Base-by-base conservation (phyloP, 371 early-diverging fungal genomes). In the Parasitella parasitica region DNA sequence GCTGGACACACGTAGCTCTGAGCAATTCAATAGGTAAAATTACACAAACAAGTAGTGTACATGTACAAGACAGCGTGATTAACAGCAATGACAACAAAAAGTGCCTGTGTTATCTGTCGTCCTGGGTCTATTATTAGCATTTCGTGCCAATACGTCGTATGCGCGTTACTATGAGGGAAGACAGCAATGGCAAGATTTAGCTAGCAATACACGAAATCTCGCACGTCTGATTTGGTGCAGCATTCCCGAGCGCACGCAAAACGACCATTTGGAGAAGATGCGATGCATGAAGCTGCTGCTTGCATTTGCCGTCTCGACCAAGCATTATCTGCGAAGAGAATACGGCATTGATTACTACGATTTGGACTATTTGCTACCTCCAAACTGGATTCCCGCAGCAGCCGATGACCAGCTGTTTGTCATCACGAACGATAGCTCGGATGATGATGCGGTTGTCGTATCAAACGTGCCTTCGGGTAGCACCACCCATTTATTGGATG, bases 81-180 rank as follows among this genome's bases (percentile, higher is more conserved):
- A 32, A 32, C 32, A 32, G 11, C 6, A 32, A 32, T 8, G 11
- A 32, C 6, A 32, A 32, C 1, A 11, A 37, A 8, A 59, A 78
- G 83, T 86, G 12, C 73, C 80, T 7, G 82, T 79, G 9, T 66
- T 89, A 18, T 82, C 86, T 56, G 85, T 89, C 12, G 87, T 88
- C 5, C 77, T 92, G 5, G 89, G 87, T 72, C 61, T 89, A 60
- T 75, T 91, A 26, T 75, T 91, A 39, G 90, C 88, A 36, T 92
- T 92, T 73, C 81, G 91, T 55, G 91, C 90, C 63, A 91, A 91
- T 71, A 88, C 90, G 2, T 83, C 90, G 1, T 92, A 92, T 69
- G 89, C 89, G 27, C 77, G 93, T 18, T 93, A 86, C 73, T 89
- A 86, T 67, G 92, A 91, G 61, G 92, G 89, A 13, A 76, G 91